phyloP scores from a whole-genome alignment of 768 basidiomycete genomes.

The Calvatia gigantea region DNA sequence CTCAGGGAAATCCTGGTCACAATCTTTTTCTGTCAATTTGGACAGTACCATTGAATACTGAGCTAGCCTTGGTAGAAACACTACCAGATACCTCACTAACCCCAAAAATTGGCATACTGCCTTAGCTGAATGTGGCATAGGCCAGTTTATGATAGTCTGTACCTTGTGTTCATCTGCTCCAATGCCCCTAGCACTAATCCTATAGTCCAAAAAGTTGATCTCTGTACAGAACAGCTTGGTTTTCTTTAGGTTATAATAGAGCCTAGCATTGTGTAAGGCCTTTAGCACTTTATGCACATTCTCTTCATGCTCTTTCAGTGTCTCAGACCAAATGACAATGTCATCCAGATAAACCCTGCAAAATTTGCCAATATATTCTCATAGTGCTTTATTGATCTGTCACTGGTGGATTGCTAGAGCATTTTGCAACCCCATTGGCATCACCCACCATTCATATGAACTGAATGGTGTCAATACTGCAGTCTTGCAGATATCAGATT shows the following conservation, averaged over 20 bases:
- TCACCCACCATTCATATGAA: slow-evolving; percentile 17
- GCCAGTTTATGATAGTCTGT: slow-evolving; percentile 23
- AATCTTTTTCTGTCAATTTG: not conserved
- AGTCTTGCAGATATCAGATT: slow-evolving; percentile 23
- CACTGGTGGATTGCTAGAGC: slow-evolving; percentile 28
- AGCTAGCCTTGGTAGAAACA: slow-evolving; percentile 13
- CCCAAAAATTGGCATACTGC: slow-evolving; percentile 12
- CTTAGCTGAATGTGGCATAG: not conserved
- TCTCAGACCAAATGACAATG: slow-evolving; percentile 21
- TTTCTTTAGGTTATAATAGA: slow-evolving; percentile 16
- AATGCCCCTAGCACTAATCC: slow-evolving; percentile 31
- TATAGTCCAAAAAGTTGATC: slow-evolving; percentile 30
- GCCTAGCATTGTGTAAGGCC: not conserved
- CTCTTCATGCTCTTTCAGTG: slow-evolving; percentile 14
- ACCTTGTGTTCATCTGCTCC: slow-evolving; percentile 15
- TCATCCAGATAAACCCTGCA: slow-evolving; percentile 25
- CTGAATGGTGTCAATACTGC: slow-evolving; percentile 37
- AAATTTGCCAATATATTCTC: slow-evolving; percentile 16
- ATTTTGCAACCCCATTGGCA: slow-evolving; percentile 8
- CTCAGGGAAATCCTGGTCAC: not conserved
- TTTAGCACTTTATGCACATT: slow-evolving; percentile 10
- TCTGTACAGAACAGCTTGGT: slow-evolving; percentile 17
- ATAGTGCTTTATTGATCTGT: slow-evolving; percentile 23
- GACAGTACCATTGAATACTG: not conserved
- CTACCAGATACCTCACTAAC: slow-evolving; percentile 9